These are phyloP conservation scores for Pseudohalonectria lignicola DNA, from an alignment of 2,329 filamentous ascomycete species.

Conservation along the genomic window DNA sequence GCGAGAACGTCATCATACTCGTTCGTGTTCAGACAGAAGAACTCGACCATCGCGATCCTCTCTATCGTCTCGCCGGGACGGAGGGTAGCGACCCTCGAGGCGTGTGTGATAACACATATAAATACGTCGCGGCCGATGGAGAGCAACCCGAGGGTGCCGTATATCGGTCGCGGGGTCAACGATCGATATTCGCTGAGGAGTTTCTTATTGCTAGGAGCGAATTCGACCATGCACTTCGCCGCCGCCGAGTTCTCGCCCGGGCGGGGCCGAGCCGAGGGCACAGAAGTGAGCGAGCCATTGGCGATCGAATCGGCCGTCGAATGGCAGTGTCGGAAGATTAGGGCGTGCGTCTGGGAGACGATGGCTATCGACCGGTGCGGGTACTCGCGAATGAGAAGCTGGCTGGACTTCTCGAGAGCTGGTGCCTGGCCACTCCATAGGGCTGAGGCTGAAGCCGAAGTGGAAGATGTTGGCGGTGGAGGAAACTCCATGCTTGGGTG, in stretches of 20 bases:
- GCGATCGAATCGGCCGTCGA: slow-evolving; percentile 47
- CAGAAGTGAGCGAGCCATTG: slow-evolving; percentile 47
- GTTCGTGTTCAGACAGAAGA: slow-evolving; percentile 81
- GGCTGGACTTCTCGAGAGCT: slow-evolving; percentile 52
- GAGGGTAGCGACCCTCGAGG: slow-evolving; percentile 67
- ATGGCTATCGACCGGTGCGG: slow-evolving; percentile 83
- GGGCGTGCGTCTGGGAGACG: slow-evolving; percentile 64
- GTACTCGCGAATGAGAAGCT: slow-evolving; percentile 75
- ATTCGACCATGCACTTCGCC: slow-evolving; percentile 79
- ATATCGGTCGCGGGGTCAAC: slow-evolving; percentile 61
- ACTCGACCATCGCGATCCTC: slow-evolving; percentile 77
- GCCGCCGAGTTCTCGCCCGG: slow-evolving; percentile 24
- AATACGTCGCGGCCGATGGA: slow-evolving; percentile 79
- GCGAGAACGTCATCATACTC: slow-evolving; percentile 72
- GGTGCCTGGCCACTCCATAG: slow-evolving; percentile 35
- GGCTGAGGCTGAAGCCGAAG: slow-evolving; percentile 14
- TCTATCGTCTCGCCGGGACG: slow-evolving; percentile 83
- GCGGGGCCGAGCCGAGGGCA: slow-evolving; percentile 33
- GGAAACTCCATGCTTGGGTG: slow-evolving; percentile 34
- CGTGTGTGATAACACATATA: slow-evolving; percentile 76
- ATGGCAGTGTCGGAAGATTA: slow-evolving; percentile 73
- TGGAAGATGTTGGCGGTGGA: slow-evolving; percentile 10
- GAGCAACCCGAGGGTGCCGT: slow-evolving; percentile 82
- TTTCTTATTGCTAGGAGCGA: slow-evolving; percentile 51
- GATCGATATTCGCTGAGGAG: slow-evolving; percentile 68